Evolutionary conservation across 1,139 yeast species (phyloP).

Genomic region (Lodderomyces parapsilosis): DNA sequence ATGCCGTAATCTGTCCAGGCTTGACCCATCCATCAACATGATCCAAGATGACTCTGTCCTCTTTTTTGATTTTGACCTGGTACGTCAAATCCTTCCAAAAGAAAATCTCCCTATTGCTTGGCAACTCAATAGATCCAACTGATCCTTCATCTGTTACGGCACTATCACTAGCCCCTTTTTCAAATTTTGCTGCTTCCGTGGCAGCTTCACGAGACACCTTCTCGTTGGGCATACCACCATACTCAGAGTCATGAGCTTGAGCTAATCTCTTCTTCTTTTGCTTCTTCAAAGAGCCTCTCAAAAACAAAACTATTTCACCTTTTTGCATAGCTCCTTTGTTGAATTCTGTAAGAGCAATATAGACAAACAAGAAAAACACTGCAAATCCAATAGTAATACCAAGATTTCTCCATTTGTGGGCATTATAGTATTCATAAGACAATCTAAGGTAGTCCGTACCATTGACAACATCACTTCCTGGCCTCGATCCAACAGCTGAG

Average conservation of each 20-base stretch:
- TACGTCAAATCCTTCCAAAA: slow-evolving; percentile 81
- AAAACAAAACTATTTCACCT: slow-evolving; percentile 79
- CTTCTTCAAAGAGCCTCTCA: slow-evolving; percentile 31
- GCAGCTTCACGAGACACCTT: slow-evolving; percentile 9
- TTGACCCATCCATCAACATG: slow-evolving; percentile 68
- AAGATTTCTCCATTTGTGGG: slow-evolving; percentile 82
- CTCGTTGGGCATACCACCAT: slow-evolving; percentile 12
- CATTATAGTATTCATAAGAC: slow-evolving; percentile 48
- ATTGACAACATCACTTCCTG: slow-evolving; percentile 53
- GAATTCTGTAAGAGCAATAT: slow-evolving; percentile 58
- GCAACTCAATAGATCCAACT: slow-evolving; percentile 27
- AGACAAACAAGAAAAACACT: slow-evolving; percentile 54
- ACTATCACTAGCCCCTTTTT: slow-evolving; percentile 10
- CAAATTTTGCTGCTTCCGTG: slow-evolving; percentile 9
- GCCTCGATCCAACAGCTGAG: slow-evolving; percentile 58
- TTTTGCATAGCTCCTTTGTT: slow-evolving; percentile 80
- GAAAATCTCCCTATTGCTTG: slow-evolving; percentile 47
- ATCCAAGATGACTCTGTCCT: slow-evolving; percentile 61
- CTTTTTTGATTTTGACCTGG: slow-evolving; percentile 65
- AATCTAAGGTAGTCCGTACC: slow-evolving; percentile 58
- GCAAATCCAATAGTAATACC: slow-evolving; percentile 66
- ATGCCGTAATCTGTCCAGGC: slow-evolving; percentile 33
- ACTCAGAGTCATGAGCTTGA: slow-evolving; percentile 11
- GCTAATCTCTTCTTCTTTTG: slow-evolving; percentile 34
- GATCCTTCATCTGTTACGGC: slow-evolving; percentile 25